A percentile compares a stretch with the other conserved stretches of the same genome.
Conservation (phyloP, 345 rosid genomes). For the Barbarea vulgaris region DNA sequence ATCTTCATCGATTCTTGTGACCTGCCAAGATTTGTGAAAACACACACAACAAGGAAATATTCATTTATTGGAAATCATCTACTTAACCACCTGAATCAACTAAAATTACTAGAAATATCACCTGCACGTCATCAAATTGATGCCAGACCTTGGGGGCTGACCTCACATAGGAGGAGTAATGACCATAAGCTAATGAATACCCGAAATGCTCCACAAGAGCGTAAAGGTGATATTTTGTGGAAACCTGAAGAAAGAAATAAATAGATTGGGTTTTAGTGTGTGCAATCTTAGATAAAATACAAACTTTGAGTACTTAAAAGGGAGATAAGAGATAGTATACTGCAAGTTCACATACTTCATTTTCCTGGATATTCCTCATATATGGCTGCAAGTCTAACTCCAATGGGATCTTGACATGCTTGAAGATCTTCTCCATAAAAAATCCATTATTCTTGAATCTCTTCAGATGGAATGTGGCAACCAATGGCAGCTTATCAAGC, state of each 20-base stretch:
- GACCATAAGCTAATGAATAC: slow-evolving; percentile 59
- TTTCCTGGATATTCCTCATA: slow-evolving; percentile 34
- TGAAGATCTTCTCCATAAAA: slow-evolving; percentile 66
- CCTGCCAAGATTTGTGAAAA: slow-evolving; percentile 51
- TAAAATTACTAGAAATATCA: slow-evolving; percentile 27
- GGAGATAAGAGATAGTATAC: slow-evolving; percentile 2
- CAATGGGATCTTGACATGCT: slow-evolving; percentile 75
- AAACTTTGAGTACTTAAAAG: neutral
- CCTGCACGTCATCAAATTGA: slow-evolving; percentile 66
- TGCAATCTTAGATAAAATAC: neutral
- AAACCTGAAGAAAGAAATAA: slow-evolving; percentile 42
- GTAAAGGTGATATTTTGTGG: slow-evolving; percentile 64
- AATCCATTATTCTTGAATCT: slow-evolving; percentile 82
- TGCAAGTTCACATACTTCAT: slow-evolving; percentile 47
- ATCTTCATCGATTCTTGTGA: slow-evolving; percentile 52
- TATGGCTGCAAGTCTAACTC: slow-evolving; percentile 82
- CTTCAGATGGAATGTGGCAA: slow-evolving; percentile 82
- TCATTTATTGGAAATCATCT: neutral
- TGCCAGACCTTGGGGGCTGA: slow-evolving; percentile 79
- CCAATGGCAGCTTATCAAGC: slow-evolving; percentile 64
- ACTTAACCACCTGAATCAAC: neutral
- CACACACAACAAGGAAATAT: neutral
- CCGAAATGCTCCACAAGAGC: slow-evolving; percentile 84
- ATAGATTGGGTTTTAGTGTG: neutral
- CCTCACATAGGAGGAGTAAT: slow-evolving; percentile 66